Percentiles rank a stretch among this genome's conserved stretches.
These are phyloP conservation scores for Xylaria sp. DNA, from an alignment of 2,329 filamentous ascomycete genomes.

Conservation along the genomic window DNA sequence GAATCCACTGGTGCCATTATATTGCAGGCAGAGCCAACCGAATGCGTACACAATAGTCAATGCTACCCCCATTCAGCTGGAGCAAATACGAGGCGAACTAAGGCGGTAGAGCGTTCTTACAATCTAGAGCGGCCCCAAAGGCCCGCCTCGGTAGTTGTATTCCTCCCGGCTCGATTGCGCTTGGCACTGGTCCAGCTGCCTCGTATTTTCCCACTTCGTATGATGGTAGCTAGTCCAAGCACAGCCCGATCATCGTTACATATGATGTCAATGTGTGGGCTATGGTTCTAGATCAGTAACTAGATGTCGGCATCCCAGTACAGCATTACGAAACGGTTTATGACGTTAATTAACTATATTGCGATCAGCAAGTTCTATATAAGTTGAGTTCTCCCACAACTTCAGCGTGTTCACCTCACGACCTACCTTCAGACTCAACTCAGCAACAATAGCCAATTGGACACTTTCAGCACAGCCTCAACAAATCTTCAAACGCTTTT, in stretches of 20 bases:
- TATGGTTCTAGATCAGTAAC: too few species aligned
- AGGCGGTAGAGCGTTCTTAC: too few species aligned
- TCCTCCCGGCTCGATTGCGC: too few species aligned
- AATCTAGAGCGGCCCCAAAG: too few species aligned
- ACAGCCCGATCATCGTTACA: too few species aligned
- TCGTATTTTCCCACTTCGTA: too few species aligned
- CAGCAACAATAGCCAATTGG: background rate
- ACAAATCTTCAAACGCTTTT: background rate
- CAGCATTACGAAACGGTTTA: background rate
- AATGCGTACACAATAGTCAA: background rate
- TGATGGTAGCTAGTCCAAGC: too few species aligned
- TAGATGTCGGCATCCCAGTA: too few species aligned
- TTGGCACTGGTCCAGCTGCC: too few species aligned
- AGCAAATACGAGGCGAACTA: slow-evolving; percentile 10
- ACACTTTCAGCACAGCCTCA: background rate
- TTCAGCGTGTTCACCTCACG: background rate
- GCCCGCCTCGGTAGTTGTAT: too few species aligned
- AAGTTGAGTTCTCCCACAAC: background rate
- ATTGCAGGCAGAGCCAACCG: background rate
- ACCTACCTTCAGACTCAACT: background rate
- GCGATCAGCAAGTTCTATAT: background rate
- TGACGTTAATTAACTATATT: background rate
- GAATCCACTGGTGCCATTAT: too few species aligned
- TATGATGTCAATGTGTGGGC: too few species aligned
- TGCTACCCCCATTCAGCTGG: background rate